Evolutionary conservation across 352 stramenopile genomes (phyloP).

Genomic region (Phytophthora megakarya): DNA sequence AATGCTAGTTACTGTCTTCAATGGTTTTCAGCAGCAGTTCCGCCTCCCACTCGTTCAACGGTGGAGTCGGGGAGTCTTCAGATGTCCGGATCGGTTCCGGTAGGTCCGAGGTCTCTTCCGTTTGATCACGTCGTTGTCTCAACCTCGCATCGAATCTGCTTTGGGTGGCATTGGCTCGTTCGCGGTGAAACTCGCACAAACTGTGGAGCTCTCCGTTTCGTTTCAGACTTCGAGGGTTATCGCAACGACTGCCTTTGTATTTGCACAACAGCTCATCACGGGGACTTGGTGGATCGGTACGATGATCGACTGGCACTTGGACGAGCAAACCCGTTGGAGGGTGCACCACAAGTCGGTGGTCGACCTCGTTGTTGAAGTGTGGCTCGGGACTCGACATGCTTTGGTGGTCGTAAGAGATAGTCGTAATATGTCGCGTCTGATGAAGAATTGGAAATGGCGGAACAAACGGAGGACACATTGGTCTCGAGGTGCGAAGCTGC

Average conservation of each 20-base stretch:
- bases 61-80: conserved; percentile 7
- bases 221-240: conserved; percentile 15
- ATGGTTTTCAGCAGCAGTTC: conserved; percentile 31
- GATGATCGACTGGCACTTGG: conserved; percentile 25
- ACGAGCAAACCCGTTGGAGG: conserved; percentile 15
- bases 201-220: conserved; percentile 45
- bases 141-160: conserved; percentile 44
- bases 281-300: conserved; percentile 1
- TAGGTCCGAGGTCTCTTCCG: conserved; percentile 8
- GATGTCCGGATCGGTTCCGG: conserved; percentile 25
- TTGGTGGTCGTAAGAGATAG: conserved; percentile 28
- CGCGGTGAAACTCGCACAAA: conserved; percentile 56
- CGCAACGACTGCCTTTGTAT: conserved; percentile 24
- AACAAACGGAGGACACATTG: not conserved
- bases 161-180: conserved; percentile 62
- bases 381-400: conserved; percentile 22
- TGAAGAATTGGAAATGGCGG: conserved; percentile 20
- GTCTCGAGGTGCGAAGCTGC: not conserved
- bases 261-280: conserved; percentile 26
- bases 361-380: conserved; percentile 17
- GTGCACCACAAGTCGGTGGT: conserved; percentile 23
- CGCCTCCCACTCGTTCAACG: conserved; percentile 29
- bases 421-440: conserved; percentile 21
- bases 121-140: conserved; percentile 21
- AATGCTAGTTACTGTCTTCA: conserved; percentile 11